Conservation (phyloP, 805 yeast genomes). For the Kazachstania kunashirensis region DNA sequence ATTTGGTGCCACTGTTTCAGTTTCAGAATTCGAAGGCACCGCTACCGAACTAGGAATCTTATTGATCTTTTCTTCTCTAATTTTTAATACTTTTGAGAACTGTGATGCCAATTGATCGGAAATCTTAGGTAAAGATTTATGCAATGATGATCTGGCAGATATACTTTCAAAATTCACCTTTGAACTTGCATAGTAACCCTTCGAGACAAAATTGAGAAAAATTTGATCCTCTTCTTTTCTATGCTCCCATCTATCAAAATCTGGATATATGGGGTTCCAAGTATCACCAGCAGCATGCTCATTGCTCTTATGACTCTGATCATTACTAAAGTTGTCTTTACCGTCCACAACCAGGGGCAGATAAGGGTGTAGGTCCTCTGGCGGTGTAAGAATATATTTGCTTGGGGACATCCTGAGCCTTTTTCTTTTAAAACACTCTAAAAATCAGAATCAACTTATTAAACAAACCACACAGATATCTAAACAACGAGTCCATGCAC, state of each 20-base stretch:
- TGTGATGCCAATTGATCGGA: constrained; percentile 24
- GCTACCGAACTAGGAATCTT: constrained; percentile 13
- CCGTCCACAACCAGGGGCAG: no score
- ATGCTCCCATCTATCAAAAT: constrained; percentile 30
- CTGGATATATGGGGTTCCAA: constrained; percentile 20
- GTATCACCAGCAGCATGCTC: neutral
- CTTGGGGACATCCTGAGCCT: constrained; percentile 15
- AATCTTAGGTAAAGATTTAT: constrained; percentile 25
- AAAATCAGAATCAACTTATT: no score
- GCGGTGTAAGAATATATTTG: constrained; percentile 26
- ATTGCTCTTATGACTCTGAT: no score
- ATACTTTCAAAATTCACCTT: constrained; percentile 30
- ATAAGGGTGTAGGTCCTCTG: constrained; percentile 28
- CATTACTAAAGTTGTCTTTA: no score
- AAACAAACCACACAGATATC: no score
- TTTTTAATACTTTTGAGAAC: constrained; percentile 21
- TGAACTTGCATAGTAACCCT: constrained; percentile 27
- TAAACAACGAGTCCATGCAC: no score
- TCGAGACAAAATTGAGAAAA: constrained; percentile 24
- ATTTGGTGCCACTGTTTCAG: neutral
- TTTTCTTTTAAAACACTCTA: no score
- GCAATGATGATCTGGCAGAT: constrained; percentile 30
- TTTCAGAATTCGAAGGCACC: neutral
- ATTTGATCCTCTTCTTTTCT: constrained; percentile 25
- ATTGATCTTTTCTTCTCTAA: constrained; percentile 27